Conservation (phyloP, 1,139 yeast genomes). For the Suhomyces taliae region DNA sequence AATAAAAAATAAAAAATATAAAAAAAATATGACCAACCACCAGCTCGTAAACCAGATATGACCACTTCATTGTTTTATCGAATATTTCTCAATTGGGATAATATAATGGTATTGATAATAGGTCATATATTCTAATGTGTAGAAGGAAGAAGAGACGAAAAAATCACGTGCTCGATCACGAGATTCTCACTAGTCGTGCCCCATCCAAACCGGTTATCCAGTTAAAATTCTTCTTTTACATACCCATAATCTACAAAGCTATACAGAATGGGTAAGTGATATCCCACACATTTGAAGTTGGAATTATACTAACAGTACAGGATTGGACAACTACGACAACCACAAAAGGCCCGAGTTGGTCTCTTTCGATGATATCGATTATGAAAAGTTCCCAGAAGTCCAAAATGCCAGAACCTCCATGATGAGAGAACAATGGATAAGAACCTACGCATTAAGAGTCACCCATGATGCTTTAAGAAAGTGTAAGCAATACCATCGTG, state of each 20-base stretch:
- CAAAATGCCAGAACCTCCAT: constrained; percentile 74
- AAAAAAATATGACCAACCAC: too few relatives aligned
- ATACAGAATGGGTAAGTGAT: constrained; percentile 9
- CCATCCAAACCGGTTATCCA: constrained; percentile 15
- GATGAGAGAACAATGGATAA: constrained; percentile 79
- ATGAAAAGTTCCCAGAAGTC: constrained; percentile 62
- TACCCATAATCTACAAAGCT: constrained; percentile 3
- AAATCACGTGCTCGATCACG: background rate
- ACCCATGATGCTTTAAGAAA: constrained; percentile 74
- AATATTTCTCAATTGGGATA: too few relatives aligned
- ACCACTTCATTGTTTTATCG: too few relatives aligned
- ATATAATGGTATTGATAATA: too few relatives aligned
- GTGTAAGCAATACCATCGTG: constrained; percentile 73
- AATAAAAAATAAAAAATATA: too few relatives aligned
- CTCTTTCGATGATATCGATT: constrained; percentile 82
- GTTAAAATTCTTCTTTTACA: constrained; percentile 23
- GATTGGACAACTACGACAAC: constrained; percentile 42
- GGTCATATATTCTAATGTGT: too few relatives aligned
- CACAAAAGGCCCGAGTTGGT: constrained; percentile 73
- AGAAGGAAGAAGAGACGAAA: too few relatives aligned
- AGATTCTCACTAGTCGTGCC: constrained; percentile 4
- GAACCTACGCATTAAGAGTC: constrained; percentile 65
- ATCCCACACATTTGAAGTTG: background rate
- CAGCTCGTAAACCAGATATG: too few relatives aligned
- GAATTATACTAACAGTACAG: constrained; percentile 21